Conservation (phyloP, 257 asterid species). For the Fraxinus cuspidata region DNA sequence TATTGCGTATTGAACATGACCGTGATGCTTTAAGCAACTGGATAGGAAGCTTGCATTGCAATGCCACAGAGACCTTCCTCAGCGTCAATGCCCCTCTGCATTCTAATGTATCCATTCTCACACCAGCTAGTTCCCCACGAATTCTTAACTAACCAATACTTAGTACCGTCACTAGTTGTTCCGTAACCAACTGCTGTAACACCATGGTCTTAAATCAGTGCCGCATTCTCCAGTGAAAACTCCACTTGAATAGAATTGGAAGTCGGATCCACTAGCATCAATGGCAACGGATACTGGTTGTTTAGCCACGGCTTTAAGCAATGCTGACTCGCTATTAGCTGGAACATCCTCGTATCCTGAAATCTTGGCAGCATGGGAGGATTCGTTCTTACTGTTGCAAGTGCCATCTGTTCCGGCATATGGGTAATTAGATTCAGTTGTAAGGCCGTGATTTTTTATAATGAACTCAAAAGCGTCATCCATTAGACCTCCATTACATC, state of each 20-base stretch:
- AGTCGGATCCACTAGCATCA: conserved; percentile 36
- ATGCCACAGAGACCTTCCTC: conserved; percentile 41
- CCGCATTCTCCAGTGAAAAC: conserved; percentile 44
- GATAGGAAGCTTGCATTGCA: conserved; percentile 23
- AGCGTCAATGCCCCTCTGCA: conserved; percentile 25
- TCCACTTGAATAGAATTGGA: conserved; percentile 40
- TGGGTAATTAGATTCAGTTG: conserved; percentile 27
- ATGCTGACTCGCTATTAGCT: conserved; percentile 26
- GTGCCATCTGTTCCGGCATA: not conserved
- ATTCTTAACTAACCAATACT: conserved; percentile 51
- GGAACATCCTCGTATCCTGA: conserved; percentile 30
- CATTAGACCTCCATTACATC: too few relatives aligned
- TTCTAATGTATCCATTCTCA: conserved; percentile 37
- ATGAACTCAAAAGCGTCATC: too few relatives aligned
- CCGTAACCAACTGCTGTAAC: conserved; percentile 47
- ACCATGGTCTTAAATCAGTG: conserved; percentile 39
- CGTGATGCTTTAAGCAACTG: not conserved
- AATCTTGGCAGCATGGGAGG: conserved; percentile 22
- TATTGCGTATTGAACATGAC: too few relatives aligned
- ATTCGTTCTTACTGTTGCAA: conserved; percentile 20
- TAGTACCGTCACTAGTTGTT: conserved; percentile 28
- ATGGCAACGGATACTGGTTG: conserved; percentile 43
- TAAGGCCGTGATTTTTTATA: conserved; percentile 27
- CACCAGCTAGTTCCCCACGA: conserved; percentile 47
- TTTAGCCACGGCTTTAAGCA: conserved; percentile 28